Conservation (phyloP, 2,329 filamentous ascomycete genomes). For the Lojkania enalia region DNA sequence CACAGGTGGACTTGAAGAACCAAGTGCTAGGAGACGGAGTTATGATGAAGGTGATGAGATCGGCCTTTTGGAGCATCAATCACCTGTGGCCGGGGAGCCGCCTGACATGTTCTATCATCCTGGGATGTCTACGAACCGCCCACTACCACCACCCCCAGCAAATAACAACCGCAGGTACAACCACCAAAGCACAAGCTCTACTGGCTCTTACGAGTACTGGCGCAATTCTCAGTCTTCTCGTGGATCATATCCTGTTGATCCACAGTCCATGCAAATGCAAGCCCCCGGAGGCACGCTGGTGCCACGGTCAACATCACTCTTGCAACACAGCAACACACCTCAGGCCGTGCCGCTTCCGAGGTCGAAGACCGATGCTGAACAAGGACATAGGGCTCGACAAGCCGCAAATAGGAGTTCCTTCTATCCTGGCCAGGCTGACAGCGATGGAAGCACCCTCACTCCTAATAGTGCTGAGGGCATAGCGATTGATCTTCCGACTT, state of each 20-base stretch:
- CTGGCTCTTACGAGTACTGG: constrained; percentile 53
- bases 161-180: constrained; percentile 55
- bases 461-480: constrained; percentile 52
- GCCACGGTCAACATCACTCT: constrained; percentile 63
- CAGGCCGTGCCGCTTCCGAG: constrained; percentile 79
- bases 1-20: constrained; percentile 84
- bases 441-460: constrained; percentile 62
- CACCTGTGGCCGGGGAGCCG: constrained; percentile 60
- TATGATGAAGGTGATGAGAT: constrained; percentile 92
- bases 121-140: constrained; percentile 65
- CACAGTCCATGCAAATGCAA: constrained; percentile 35
- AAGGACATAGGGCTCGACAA: constrained; percentile 50
- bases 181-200: constrained; percentile 38
- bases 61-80: constrained; percentile 47
- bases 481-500: constrained; percentile 78
- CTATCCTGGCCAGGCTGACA: constrained; percentile 39
- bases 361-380: constrained; percentile 92
- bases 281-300: constrained; percentile 38
- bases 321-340: constrained; percentile 79
- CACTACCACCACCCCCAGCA: constrained; percentile 67
- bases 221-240: constrained; percentile 36
- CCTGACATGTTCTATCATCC: constrained; percentile 95
- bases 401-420: constrained; percentile 38
- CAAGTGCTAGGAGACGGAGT: constrained; percentile 72
- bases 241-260: constrained; percentile 36